These are phyloP conservation scores for Colletotrichum kahawae DNA, from an alignment of 2,329 filamentous ascomycete genomes.

Conservation along the genomic window DNA sequence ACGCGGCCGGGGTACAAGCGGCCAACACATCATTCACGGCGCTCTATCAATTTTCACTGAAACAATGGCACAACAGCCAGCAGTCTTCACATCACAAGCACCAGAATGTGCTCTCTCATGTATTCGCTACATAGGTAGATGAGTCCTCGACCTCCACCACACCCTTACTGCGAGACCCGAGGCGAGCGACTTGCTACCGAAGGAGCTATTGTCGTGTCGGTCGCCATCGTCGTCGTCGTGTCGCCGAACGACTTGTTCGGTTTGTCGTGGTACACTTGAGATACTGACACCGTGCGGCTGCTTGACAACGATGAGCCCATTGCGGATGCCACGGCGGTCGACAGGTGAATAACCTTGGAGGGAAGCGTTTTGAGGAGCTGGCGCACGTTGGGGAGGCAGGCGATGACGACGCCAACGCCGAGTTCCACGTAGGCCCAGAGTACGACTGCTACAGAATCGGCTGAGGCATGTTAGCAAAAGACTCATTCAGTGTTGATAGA, in stretches of 20 bases:
- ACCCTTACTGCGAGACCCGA: background rate
- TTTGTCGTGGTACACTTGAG: background rate
- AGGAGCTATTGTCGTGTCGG: background rate
- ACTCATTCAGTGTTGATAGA: background rate
- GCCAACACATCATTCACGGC: background rate
- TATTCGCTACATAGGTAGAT: background rate
- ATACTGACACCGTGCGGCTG: background rate
- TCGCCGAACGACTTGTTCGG: background rate
- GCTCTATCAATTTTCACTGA: background rate
- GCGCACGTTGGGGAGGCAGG: slow-evolving; percentile 40
- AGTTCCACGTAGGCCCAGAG: slow-evolving; percentile 42
- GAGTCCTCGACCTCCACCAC: background rate
- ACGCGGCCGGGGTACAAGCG: background rate
- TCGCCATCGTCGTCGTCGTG: background rate
- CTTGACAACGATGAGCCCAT: background rate
- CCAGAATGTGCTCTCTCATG: background rate
- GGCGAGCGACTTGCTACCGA: background rate
- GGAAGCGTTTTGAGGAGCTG: slow-evolving; percentile 28
- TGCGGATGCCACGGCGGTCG: background rate
- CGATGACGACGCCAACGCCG: slow-evolving; percentile 41
- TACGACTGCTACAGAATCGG: slow-evolving; percentile 33
- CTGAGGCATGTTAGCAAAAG: background rate
- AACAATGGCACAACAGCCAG: background rate
- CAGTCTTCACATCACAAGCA: background rate
- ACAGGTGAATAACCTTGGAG: background rate